A percentile compares a stretch with the other conserved stretches of the same genome.
Conservation (phyloP, 2,329 filamentous ascomycete species). For the Ceratocystis diversiconidia region DNA sequence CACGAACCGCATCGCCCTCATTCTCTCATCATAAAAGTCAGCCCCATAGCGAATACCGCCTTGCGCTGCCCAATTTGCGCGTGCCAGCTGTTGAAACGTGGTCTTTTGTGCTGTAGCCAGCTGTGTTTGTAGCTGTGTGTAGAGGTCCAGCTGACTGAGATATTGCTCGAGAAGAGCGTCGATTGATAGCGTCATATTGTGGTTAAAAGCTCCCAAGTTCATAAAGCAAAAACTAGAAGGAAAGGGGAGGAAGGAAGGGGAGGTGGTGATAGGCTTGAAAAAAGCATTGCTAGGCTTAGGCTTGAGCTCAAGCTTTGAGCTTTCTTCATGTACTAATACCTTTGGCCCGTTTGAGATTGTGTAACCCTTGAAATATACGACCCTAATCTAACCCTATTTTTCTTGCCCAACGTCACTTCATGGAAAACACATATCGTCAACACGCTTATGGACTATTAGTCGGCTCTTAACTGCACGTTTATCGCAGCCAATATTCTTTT, state of each 20-base stretch:
- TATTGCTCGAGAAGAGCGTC: constrained; percentile 53
- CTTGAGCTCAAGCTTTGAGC: not conserved
- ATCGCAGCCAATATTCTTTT: not conserved
- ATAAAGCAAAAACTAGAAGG: not conserved
- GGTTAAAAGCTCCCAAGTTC: not conserved
- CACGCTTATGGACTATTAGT: too few relatives aligned
- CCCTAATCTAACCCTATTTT: not conserved
- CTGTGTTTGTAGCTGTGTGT: constrained; percentile 42
- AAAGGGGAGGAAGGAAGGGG: not conserved
- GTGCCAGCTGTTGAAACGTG: constrained; percentile 48
- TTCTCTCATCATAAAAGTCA: constrained; percentile 59
- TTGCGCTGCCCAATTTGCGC: constrained; percentile 59
- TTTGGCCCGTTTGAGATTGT: not conserved
- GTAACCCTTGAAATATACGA: not conserved
- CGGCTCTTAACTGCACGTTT: too few relatives aligned
- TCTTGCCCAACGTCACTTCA: not conserved
- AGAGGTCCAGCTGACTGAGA: constrained; percentile 51
- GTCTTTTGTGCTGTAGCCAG: constrained; percentile 40
- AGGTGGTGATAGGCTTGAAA: not conserved
- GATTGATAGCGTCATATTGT: constrained; percentile 29
- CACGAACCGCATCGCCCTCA: constrained; percentile 45
- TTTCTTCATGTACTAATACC: not conserved
- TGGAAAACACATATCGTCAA: not conserved
- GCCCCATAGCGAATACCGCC: constrained; percentile 50
- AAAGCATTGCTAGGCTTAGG: not conserved